Conservation (phyloP, 371 early-diverging fungal genomes). For the Mucor sp. region DNA sequence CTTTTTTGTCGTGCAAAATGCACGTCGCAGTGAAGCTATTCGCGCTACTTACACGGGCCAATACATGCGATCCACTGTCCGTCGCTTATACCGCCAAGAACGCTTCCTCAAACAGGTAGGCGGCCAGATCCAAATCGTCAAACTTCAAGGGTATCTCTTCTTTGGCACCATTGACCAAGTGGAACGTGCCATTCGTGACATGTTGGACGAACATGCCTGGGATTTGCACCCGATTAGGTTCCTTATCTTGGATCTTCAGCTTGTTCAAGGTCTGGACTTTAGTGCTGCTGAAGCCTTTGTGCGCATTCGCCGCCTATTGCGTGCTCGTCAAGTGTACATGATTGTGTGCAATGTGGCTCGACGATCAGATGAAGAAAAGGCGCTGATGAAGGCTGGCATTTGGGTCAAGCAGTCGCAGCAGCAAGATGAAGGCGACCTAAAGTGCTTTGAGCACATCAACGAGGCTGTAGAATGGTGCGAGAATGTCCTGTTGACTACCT, state of each 20-base stretch:
- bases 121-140: conserved; percentile 84
- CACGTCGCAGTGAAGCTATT: conserved; percentile 72
- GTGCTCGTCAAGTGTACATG: conserved; percentile 73
- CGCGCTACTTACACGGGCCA: conserved; percentile 79
- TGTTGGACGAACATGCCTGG: conserved; percentile 68
- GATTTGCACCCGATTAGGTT: conserved; percentile 76
- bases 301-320: conserved; percentile 79
- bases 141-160: conserved; percentile 92
- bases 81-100: conserved; percentile 87
- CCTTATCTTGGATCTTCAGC: conserved; percentile 84
- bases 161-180: conserved; percentile 94
- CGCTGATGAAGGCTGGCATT: conserved; percentile 77
- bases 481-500: conserved; percentile 77
- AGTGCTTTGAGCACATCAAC: conserved; percentile 79
- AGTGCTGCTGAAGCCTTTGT: conserved; percentile 93
- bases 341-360: conserved; percentile 80
- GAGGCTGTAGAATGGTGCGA: conserved; percentile 96
- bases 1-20: conserved; percentile 91
- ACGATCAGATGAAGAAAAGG: conserved; percentile 69
- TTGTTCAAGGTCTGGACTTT: conserved; percentile 94
- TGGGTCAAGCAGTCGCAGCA: conserved; percentile 58
- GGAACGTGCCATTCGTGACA: conserved; percentile 73
- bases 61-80: conserved; percentile 84
- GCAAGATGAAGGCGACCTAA: conserved; percentile 49
- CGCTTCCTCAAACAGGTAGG: conserved; percentile 83